Conservation (phyloP, 306 rosid species). For the Biancaea sappan region DNA sequence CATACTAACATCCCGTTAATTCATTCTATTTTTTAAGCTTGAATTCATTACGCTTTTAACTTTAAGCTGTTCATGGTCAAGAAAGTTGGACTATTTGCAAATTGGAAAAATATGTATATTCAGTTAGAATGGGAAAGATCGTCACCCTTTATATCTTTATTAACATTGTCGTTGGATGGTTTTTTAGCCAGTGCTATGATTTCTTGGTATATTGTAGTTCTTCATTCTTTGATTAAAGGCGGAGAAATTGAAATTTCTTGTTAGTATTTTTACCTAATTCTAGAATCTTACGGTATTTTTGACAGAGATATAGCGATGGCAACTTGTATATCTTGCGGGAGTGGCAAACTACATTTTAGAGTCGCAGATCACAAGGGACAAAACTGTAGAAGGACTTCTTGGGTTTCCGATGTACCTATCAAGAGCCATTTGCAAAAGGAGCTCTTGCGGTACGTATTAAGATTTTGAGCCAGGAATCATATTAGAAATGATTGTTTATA, state of each 20-base stretch:
- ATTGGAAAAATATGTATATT: background rate
- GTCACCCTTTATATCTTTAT: background rate
- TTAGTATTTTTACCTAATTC: constrained; percentile 24
- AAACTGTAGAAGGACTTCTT: constrained; percentile 50
- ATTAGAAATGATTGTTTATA: too few species aligned
- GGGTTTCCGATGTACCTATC: constrained; percentile 44
- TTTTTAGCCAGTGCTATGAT: background rate
- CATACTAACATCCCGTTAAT: background rate
- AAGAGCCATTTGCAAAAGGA: constrained; percentile 48
- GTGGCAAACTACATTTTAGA: constrained; percentile 47
- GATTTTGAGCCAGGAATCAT: constrained; percentile 30
- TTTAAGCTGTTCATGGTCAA: constrained; percentile 15
- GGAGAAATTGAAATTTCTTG: constrained; percentile 14
- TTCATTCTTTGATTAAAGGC: constrained; percentile 1
- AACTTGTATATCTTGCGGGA: constrained; percentile 63
- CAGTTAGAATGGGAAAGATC: constrained; percentile 1
- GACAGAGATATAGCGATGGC: constrained; percentile 59
- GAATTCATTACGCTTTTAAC: background rate
- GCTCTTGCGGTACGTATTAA: constrained; percentile 58
- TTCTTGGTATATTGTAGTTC: constrained; percentile 2
- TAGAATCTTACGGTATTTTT: constrained; percentile 27
- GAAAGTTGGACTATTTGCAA: background rate
- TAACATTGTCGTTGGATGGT: background rate
- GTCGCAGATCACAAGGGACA: constrained; percentile 42
- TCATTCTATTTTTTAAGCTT: background rate